Evolutionary conservation across 805 yeast species (phyloP).

Genomic region (Wickerhamiella alocasiicola): DNA sequence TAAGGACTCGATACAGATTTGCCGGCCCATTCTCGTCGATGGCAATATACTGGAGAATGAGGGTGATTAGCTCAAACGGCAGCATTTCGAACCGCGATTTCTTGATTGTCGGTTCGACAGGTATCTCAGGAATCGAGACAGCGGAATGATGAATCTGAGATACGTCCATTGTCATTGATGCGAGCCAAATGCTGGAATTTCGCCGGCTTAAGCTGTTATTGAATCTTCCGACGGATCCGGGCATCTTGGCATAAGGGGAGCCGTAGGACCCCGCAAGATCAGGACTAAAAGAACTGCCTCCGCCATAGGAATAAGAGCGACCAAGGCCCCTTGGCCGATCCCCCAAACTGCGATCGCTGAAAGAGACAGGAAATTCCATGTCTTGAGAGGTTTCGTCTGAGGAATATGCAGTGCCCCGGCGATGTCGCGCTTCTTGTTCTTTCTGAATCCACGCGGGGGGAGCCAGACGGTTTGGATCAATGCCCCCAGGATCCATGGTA

Average conservation of each 20-base stretch:
- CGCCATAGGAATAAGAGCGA: too few relatives aligned
- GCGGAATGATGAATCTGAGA: conserved; percentile 10
- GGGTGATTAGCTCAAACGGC: conserved; percentile 22
- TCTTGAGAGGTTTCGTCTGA: too few relatives aligned
- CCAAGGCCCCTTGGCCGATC: too few relatives aligned
- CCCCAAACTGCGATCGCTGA: too few relatives aligned
- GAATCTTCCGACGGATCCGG: not conserved
- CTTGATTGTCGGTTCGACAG: not conserved
- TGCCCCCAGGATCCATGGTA: too few relatives aligned
- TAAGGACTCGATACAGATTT: conserved; percentile 16
- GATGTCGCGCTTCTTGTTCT: too few relatives aligned
- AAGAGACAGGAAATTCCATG: too few relatives aligned
- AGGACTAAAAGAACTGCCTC: too few relatives aligned
- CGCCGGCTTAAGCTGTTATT: conserved; percentile 11
- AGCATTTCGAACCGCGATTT: conserved; percentile 13
- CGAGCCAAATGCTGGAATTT: conserved; percentile 17
- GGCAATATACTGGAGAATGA: conserved; percentile 21
- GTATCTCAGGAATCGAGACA: conserved; percentile 1
- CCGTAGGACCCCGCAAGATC: too few relatives aligned
- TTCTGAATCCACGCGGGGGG: too few relatives aligned
- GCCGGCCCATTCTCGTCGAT: conserved; percentile 14
- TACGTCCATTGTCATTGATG: conserved; percentile 15
- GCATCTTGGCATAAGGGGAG: not conserved
- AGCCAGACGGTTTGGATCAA: too few relatives aligned
- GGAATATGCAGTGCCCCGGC: too few relatives aligned